A percentile compares a stretch with the other conserved stretches of the same genome.
These are phyloP conservation scores for Suillus variegatus DNA, from an alignment of 768 basidiomycete species.

Conservation along the genomic window DNA sequence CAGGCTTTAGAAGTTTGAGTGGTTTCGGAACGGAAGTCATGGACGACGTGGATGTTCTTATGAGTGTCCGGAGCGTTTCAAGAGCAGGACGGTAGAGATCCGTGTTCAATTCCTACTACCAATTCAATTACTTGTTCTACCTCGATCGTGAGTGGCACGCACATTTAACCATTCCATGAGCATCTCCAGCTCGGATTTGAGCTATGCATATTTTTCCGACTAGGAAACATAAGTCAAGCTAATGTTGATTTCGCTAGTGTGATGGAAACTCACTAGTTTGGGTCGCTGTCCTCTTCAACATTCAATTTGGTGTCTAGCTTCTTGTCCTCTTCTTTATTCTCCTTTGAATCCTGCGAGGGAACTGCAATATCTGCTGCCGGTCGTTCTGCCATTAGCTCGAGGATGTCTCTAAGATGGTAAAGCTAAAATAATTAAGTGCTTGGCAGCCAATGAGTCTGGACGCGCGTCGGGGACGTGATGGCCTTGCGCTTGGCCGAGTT, in stretches of 20 bases:
- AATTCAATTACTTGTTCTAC: conserved; percentile 17
- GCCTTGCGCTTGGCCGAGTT: too few relatives aligned
- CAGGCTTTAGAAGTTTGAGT: conserved; percentile 90
- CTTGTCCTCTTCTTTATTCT: conserved; percentile 52
- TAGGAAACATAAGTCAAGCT: conserved; percentile 29
- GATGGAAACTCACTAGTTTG: conserved; percentile 64
- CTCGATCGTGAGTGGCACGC: conserved; percentile 20
- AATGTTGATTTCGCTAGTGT: conserved; percentile 15
- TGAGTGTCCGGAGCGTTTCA: conserved; percentile 90
- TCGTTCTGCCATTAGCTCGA: conserved; percentile 53
- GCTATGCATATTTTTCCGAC: conserved; percentile 95
- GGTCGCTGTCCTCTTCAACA: conserved; percentile 45
- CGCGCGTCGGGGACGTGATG: conserved; percentile 3
- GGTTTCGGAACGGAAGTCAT: conserved; percentile 99
- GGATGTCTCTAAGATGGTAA: conserved; percentile 17
- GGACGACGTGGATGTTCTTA: conserved; percentile 94
- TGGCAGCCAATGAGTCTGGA: conserved; percentile 19
- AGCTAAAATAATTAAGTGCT: conserved; percentile 22
- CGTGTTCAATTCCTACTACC: conserved; percentile 79
- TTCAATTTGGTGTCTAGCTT: conserved; percentile 49
- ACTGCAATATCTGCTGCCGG: conserved; percentile 62
- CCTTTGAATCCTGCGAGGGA: conserved; percentile 71
- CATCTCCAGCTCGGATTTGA: conserved; percentile 95
- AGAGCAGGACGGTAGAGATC: conserved; percentile 86
- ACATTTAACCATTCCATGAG: conserved; percentile 92